Conservation (phyloP, 352 stramenopile genomes). For the Globisporangium mamillatum region DNA sequence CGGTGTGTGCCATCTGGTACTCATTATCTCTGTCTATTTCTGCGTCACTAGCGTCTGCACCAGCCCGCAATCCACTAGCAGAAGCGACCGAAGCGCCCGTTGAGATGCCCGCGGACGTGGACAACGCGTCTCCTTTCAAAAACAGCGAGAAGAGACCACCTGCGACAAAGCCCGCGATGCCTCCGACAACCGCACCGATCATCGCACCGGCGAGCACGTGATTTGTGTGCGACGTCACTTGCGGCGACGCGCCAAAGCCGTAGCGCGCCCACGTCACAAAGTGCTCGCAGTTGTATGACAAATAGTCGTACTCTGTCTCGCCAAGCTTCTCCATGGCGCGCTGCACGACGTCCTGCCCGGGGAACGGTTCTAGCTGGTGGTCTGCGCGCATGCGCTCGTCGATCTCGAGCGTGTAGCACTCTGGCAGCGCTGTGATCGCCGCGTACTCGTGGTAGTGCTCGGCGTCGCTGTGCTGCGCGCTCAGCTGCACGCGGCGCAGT, state of each 20-base stretch:
- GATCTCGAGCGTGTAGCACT: slow-evolving; percentile 43
- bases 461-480: background rate
- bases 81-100: background rate
- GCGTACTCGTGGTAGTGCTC: slow-evolving; percentile 15
- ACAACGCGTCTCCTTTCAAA: slow-evolving; percentile 53
- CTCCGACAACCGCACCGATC: slow-evolving; percentile 54
- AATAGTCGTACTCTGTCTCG: slow-evolving; percentile 48
- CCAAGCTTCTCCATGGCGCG: slow-evolving; percentile 50
- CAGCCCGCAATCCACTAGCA: slow-evolving; percentile 11
- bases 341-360: slow-evolving; percentile 35
- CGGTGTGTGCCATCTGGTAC: background rate
- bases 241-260: slow-evolving; percentile 48
- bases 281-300: slow-evolving; percentile 72
- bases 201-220: slow-evolving; percentile 62
- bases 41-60: background rate
- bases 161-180: slow-evolving; percentile 55
- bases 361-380: slow-evolving; percentile 41
- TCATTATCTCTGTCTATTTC: background rate
- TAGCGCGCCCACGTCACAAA: slow-evolving; percentile 78
- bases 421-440: slow-evolving; percentile 14
- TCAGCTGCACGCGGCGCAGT: slow-evolving; percentile 37
- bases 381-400: slow-evolving; percentile 47
- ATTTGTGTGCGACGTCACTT: slow-evolving; percentile 51
- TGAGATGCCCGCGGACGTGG: slow-evolving; percentile 30
- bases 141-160: slow-evolving; percentile 62